Percentiles rank a stretch among this genome's conserved stretches.
Conservation (phyloP, 768 basidiomycete species). For the Suillus alpinus region DNA sequence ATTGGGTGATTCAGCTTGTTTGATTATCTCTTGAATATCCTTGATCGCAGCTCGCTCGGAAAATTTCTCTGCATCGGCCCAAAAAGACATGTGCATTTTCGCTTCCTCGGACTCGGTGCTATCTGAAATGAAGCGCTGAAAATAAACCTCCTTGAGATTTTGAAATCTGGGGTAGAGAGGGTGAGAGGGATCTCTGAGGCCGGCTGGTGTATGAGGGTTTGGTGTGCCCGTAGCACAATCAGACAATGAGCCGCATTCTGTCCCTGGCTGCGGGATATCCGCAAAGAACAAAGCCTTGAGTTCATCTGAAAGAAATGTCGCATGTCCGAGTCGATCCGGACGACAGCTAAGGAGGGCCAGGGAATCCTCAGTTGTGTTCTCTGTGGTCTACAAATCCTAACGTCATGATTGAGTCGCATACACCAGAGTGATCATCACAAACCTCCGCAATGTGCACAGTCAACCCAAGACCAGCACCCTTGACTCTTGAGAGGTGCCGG, state of each 20-base stretch:
- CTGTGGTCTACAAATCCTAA: constrained; percentile 36
- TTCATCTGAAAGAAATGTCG: constrained; percentile 70
- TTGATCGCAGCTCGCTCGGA: constrained; percentile 19
- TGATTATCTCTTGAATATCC: constrained; percentile 19
- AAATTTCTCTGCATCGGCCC: constrained; percentile 13
- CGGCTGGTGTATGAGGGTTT: background rate
- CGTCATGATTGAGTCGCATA: too few species aligned
- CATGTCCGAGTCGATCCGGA: constrained; percentile 75
- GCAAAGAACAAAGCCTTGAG: constrained; percentile 52
- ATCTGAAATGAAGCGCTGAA: constrained; percentile 17
- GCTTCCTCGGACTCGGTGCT: constrained; percentile 16
- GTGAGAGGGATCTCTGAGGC: constrained; percentile 19
- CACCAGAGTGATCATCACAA: constrained; percentile 7
- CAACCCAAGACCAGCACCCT: constrained; percentile 60
- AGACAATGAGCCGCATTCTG: background rate
- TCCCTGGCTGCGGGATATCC: constrained; percentile 19
- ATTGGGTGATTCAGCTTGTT: constrained; percentile 2
- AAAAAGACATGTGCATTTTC: constrained; percentile 1
- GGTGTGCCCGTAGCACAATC: background rate
- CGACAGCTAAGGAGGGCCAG: constrained; percentile 54
- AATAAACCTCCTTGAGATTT: constrained; percentile 21
- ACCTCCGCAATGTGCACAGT: constrained; percentile 87
- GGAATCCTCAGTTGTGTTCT: constrained; percentile 57
- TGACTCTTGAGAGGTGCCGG: constrained; percentile 51
- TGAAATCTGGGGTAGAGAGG: constrained; percentile 22